Conservation (phyloP, 345 rosid genomes). For the Orychophragmus violaceus region DNA sequence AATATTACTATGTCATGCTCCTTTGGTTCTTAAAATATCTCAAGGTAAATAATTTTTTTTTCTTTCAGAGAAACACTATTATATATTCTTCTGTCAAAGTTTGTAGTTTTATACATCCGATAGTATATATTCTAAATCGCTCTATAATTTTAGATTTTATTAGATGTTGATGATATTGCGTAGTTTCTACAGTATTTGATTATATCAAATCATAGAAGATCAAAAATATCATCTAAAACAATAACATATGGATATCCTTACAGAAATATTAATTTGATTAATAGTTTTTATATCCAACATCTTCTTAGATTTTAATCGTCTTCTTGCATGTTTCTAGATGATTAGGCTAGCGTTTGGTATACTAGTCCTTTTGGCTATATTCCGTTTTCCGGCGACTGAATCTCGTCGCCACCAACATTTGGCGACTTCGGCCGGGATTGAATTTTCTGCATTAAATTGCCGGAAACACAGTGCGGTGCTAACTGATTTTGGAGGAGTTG, state of each 20-base stretch:
- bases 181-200: neutral
- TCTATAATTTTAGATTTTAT: neutral
- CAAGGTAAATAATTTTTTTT: neutral
- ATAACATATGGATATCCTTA: neutral
- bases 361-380: constrained; percentile 18
- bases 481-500: constrained; percentile 70
- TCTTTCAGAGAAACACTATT: neutral
- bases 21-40: neutral
- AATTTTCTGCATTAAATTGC: constrained; percentile 44
- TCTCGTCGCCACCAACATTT: neutral
- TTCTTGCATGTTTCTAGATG: constrained; percentile 22
- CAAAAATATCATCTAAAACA: neutral
- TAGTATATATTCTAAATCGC: neutral
- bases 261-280: neutral
- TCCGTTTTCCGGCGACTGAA: constrained; percentile 14
- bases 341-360: neutral
- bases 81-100: neutral
- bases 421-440: neutral
- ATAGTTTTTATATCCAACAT: neutral
- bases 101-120: neutral
- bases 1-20: neutral
- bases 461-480: constrained; percentile 57
- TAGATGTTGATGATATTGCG: neutral
- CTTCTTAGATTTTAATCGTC: neutral
- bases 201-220: neutral